Evolutionary conservation across 352 stramenopile genomes (phyloP), one percentile per base, ranked within the genome.

Genomic region (Thraustotheca clavata): DNA sequence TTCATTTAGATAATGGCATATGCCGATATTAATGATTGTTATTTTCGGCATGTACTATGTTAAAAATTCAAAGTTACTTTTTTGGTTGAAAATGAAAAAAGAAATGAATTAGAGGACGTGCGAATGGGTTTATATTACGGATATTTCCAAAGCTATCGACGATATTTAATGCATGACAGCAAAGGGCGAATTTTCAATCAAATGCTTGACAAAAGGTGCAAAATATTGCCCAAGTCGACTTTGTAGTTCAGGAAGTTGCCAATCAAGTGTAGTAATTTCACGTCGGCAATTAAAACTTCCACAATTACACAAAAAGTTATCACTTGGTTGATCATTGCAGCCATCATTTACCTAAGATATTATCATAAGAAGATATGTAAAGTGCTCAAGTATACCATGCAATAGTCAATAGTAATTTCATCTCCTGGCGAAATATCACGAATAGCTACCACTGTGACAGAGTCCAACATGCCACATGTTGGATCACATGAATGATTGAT

Each of bases 401-500:
- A 65, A 33, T 65, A 65, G 57, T 65, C 57, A 22, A 65, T 65
- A 40, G 57, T 65, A 26, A 65, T 65, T 27, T 65, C 57, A 14
- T 65, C 57, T 31, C 57, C 57, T 26, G 57, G 57, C 18, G 52
- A 39, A n/a, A 65, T 9, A 27, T 65, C 57, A n/a, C 57, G 38
- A n/a, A 65, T 65, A 33, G 57, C 57, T 2, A 55, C 35, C n/a
- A 65, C 57, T 9, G 57, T 65, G n/a, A 65, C 57, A 18, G 57
- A 65, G 41, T 65, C 57, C 11, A 47, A 46, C 57, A 65, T 65
- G 11, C 57, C 57, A 24, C 57, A 65, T 1, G 57, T 54, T n/a
- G 57, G 57, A 32, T 65, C 57, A 46, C 57, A 65, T 46, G 57
- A 65, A 33, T 65, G 57, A 46, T 65, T 65, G 57, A 65, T 65